A percentile compares a stretch with the other conserved stretches of the same genome.
These are phyloP conservation scores for Dactylellina leptospora DNA, from an alignment of 2,329 filamentous ascomycete species.

Conservation along the genomic window DNA sequence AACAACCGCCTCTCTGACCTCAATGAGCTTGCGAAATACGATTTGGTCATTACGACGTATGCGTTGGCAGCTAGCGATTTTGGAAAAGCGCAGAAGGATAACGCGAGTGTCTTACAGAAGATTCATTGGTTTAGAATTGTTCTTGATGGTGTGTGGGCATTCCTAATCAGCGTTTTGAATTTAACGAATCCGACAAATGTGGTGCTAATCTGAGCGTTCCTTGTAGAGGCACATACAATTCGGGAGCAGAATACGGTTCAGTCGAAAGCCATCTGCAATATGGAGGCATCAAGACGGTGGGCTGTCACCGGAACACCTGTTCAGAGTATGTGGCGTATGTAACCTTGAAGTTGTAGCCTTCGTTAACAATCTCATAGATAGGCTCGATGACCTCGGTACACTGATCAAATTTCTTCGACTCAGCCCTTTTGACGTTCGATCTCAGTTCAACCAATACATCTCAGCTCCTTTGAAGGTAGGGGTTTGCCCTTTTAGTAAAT, in stretches of 20 bases:
- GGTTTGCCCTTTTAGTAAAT: conserved; percentile 88
- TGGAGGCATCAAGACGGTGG: conserved; percentile 59
- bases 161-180: too few species aligned
- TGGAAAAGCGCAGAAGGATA: conserved; percentile 71
- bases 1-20: conserved; percentile 42
- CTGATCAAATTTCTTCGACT: conserved; percentile 65
- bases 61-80: conserved; percentile 65
- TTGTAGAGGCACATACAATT: conserved; percentile 62
- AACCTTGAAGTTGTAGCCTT: conserved; percentile 42
- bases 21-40: conserved; percentile 53
- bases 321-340: too few species aligned
- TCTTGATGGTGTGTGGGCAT: too few species aligned
- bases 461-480: conserved; percentile 79
- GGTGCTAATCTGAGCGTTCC: conserved; percentile 58
- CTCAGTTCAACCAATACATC: conserved; percentile 63
- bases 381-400: conserved; percentile 68
- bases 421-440: conserved; percentile 61
- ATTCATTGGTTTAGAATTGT: conserved; percentile 51
- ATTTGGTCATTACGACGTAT: conserved; percentile 59
- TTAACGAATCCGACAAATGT: conserved; percentile 26
- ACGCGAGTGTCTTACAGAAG: conserved; percentile 58
- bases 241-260: conserved; percentile 58
- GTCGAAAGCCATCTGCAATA: conserved; percentile 57
- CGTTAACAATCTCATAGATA: conserved; percentile 68
- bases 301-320: conserved; percentile 62